Conservation (phyloP, 1,139 yeast species). For the Suhomyces guaymorum region DNA sequence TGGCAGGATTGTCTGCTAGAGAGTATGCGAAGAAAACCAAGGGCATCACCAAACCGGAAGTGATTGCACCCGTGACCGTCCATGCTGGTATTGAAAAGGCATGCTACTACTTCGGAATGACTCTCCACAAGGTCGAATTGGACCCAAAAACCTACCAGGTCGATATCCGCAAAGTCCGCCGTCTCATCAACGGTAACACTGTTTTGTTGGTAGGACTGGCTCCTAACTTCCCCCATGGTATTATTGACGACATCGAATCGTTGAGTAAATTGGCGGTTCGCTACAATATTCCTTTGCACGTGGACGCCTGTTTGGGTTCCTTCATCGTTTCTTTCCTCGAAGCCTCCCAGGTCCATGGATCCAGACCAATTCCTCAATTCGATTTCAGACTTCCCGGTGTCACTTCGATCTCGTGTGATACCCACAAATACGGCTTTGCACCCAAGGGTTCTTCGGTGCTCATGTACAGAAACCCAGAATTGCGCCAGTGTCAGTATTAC, state of each 20-base stretch:
- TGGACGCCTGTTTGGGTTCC: conserved; percentile 94
- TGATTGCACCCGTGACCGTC: conserved; percentile 83
- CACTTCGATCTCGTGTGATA: conserved; percentile 96
- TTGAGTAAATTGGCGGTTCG: conserved; percentile 66
- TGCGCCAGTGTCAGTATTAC: conserved; percentile 83
- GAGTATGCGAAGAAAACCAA: conserved; percentile 57
- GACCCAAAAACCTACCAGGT: conserved; percentile 71
- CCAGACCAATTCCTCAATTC: conserved; percentile 54
- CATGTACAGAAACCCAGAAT: conserved; percentile 71
- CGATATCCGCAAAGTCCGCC: conserved; percentile 59
- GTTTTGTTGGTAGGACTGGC: conserved; percentile 88
- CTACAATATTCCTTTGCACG: conserved; percentile 79
- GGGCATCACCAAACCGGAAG: conserved; percentile 77
- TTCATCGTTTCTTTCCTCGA: conserved; percentile 82
- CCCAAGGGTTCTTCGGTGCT: conserved; percentile 95
- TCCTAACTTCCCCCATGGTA: conserved; percentile 96
- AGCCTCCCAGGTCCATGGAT: conserved; percentile 56
- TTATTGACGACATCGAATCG: conserved; percentile 81
- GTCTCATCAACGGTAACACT: conserved; percentile 74
- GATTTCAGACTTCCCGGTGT: conserved; percentile 92
- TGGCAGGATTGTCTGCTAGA: conserved; percentile 85
- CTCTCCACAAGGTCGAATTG: conserved; percentile 74
- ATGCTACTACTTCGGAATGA: conserved; percentile 86
- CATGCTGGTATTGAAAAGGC: conserved; percentile 98
- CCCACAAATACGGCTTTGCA: conserved; percentile 97